phyloP scores from a whole-genome alignment of 2,329 filamentous ascomycete genomes.

The Alternaria novae-zelandiae region DNA sequence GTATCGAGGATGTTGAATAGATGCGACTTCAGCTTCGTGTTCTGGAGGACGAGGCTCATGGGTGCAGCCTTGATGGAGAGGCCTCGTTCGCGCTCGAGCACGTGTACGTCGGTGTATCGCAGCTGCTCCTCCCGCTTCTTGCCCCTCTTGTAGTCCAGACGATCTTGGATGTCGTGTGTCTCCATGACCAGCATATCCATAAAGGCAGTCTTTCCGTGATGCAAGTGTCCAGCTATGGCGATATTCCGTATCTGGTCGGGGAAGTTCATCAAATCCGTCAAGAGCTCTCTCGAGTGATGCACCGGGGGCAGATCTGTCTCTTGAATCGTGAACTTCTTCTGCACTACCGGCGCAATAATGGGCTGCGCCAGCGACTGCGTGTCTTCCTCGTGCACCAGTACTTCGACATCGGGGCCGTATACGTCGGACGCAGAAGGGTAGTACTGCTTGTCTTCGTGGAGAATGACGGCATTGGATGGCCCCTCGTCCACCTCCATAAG shows the following conservation, averaged over 20 bases:
- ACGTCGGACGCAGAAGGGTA: conserved; percentile 98
- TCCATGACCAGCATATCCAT: conserved; percentile 98
- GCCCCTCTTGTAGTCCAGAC: conserved; percentile 80
- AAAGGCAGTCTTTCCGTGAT: conserved; percentile 97
- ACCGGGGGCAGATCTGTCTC: conserved; percentile 90
- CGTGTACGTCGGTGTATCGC: conserved; percentile 90
- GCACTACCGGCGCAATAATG: conserved; percentile 89
- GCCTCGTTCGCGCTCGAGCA: conserved; percentile 86
- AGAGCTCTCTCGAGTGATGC: conserved; percentile 85
- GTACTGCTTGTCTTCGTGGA: conserved; percentile 99
- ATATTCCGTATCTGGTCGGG: conserved; percentile 94
- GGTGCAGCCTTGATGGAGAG: conserved; percentile 91
- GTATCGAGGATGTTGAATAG: conserved; percentile 95
- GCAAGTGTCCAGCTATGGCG: conserved; percentile 87
- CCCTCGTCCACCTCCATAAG: conserved; percentile 94
- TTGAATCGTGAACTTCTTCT: conserved; percentile 95
- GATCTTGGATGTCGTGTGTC: conserved; percentile 84
- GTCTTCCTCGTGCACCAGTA: conserved; percentile 95
- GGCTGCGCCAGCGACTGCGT: conserved; percentile 90
- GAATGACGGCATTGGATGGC: conserved; percentile 93
- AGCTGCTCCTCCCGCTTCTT: conserved; percentile 86
- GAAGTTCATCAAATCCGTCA: conserved; percentile 95
- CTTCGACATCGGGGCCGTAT: conserved; percentile 93
- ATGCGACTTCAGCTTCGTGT: conserved; percentile 91
- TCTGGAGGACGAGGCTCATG: conserved; percentile 90